These are phyloP conservation scores for Corchorus olitorius DNA, from an alignment of 345 rosid species.

Conservation along the genomic window DNA sequence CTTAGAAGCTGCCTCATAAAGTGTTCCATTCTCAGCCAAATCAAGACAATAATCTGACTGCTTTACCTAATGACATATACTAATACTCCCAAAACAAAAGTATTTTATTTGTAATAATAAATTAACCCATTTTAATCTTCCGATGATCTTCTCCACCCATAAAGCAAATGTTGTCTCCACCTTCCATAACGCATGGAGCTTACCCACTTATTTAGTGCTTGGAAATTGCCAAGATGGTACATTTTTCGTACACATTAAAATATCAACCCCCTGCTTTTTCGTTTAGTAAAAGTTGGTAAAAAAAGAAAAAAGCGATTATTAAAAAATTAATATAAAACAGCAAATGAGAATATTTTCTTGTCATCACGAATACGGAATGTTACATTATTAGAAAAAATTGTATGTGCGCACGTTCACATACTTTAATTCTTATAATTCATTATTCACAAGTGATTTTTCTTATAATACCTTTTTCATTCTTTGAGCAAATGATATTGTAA, in stretches of 20 bases:
- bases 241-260: background rate
- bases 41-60: slow-evolving; percentile 5
- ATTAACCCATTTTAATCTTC: background rate
- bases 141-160: background rate
- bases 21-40: background rate
- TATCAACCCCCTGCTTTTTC: background rate
- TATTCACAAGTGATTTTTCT: no score
- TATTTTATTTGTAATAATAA: background rate
- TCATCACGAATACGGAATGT: background rate
- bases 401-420: no score
- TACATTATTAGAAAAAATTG: no score
- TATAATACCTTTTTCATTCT: no score
- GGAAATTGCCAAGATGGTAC: background rate
- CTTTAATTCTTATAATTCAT: no score
- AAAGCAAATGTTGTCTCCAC: background rate
- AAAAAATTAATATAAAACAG: background rate
- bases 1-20: background rate
- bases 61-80: background rate
- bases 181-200: background rate
- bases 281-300: background rate
- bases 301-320: background rate
- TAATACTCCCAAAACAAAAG: background rate
- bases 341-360: no score
- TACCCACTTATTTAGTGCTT: background rate
- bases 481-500: no score